Conservation (phyloP, 306 rosid genomes). For the Pyrus communis region DNA sequence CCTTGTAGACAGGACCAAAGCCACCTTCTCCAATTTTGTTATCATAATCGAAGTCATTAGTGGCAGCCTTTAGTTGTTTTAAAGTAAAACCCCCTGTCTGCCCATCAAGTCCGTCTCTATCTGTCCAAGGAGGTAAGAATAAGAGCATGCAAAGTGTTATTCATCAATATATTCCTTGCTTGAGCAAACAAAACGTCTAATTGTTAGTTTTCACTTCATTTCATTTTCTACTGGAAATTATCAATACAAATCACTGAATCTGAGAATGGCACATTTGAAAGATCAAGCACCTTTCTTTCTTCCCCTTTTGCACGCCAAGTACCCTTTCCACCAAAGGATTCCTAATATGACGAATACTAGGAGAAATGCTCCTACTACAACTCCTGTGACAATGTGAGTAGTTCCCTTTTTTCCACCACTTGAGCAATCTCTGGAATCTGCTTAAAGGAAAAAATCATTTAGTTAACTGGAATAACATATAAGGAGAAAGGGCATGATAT, state of each 20-base stretch:
- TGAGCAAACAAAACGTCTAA: not conserved
- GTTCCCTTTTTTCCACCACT: slow-evolving; percentile 21
- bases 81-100: slow-evolving; percentile 50
- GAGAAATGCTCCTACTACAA: slow-evolving; percentile 34
- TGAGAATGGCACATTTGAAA: not conserved
- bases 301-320: slow-evolving; percentile 17
- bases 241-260: not conserved
- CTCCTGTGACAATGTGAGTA: slow-evolving; percentile 22
- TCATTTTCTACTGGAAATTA: not conserved
- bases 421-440: slow-evolving; percentile 46
- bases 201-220: not conserved
- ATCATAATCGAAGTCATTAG: slow-evolving; percentile 35
- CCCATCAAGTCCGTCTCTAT: slow-evolving; percentile 23
- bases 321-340: slow-evolving; percentile 49
- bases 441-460: not conserved
- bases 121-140: slow-evolving; percentile 19
- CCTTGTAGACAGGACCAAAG: slow-evolving; percentile 70
- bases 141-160: not conserved
- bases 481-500: not conserved
- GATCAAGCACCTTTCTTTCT: slow-evolving; percentile 24
- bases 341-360: slow-evolving; percentile 30
- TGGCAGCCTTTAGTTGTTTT: slow-evolving; percentile 49
- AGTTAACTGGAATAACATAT: not conserved
- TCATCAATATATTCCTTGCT: slow-evolving; percentile 3
- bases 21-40: slow-evolving; percentile 76